A percentile compares a stretch with the other conserved stretches of the same genome.
Evolutionary conservation across 441 rosid genomes (phyloP).

Genomic region (Brassica hybrid): DNA sequence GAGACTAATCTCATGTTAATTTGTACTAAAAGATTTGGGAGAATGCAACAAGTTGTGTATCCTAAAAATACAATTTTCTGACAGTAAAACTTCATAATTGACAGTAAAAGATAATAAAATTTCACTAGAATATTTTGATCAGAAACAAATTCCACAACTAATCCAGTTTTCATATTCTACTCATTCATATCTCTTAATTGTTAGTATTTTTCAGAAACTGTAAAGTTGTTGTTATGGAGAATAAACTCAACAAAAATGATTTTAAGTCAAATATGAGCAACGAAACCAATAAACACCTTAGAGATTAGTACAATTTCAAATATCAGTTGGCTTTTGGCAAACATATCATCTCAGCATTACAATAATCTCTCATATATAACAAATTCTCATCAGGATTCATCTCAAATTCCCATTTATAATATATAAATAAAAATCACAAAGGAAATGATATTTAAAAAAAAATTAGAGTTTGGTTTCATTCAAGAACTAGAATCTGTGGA

Average conservation of each 20-base stretch:
- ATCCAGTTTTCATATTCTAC: not conserved
- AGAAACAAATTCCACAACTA: not conserved
- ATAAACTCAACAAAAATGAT: slow-evolving; percentile 4
- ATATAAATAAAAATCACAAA: slow-evolving; percentile 38
- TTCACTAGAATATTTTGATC: not conserved
- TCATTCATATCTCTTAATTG: not conserved
- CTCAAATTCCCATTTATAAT: slow-evolving; percentile 36
- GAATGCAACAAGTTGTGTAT: slow-evolving; percentile 1
- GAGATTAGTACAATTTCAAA: slow-evolving; percentile 24
- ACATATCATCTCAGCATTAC: slow-evolving; percentile 39
- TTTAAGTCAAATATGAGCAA: not conserved
- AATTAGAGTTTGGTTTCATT: slow-evolving; percentile 5
- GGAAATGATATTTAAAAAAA: slow-evolving; percentile 19
- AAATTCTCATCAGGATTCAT: slow-evolving; percentile 37
- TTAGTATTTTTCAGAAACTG: not conserved
- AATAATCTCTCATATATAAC: slow-evolving; percentile 21
- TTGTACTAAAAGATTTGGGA: not conserved
- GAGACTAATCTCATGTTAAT: slow-evolving; percentile 21
- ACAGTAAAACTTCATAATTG: not conserved
- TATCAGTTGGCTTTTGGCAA: slow-evolving; percentile 14
- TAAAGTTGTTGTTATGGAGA: slow-evolving; percentile 25
- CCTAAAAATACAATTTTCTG: not conserved
- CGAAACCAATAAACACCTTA: slow-evolving; percentile 25
- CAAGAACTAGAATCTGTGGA: slow-evolving; percentile 49
- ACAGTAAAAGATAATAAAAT: not conserved